phyloP scores from a whole-genome alignment of 2,329 filamentous ascomycete genomes.

The Didymellaceae sp. region DNA sequence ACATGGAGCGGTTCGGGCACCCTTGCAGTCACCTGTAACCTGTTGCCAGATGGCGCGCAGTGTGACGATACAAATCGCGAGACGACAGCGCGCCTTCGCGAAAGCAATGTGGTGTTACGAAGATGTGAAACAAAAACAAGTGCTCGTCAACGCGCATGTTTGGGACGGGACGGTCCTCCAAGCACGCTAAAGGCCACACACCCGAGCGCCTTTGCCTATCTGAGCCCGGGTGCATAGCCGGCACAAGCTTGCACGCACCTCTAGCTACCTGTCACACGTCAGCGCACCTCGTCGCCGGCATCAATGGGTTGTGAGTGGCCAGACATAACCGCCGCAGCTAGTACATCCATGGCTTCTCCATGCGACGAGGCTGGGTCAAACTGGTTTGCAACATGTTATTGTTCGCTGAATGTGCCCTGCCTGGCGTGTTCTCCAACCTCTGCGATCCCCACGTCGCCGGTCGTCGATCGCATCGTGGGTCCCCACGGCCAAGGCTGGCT shows the following conservation, averaged over 20 bases:
- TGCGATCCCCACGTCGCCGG: conserved; percentile 8
- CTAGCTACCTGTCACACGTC: conserved; percentile 20
- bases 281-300: conserved; percentile 14
- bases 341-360: conserved; percentile 14
- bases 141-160: conserved; percentile 8
- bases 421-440: not conserved
- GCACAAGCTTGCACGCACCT: conserved; percentile 16
- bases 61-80: not conserved
- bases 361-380: conserved; percentile 14
- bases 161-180: conserved; percentile 4
- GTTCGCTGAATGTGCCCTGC: conserved; percentile 2
- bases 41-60: no score
- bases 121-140: conserved; percentile 10
- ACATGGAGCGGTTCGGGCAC: no score
- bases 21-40: no score
- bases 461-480: conserved; percentile 15
- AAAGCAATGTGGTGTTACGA: conserved; percentile 6
- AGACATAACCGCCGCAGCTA: conserved; percentile 20
- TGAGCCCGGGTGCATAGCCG: conserved; percentile 7
- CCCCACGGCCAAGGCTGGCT: conserved; percentile 13
- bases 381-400: conserved; percentile 11
- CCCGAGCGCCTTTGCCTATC: conserved; percentile 8
- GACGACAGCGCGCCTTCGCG: conserved; percentile 3
- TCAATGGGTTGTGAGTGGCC: conserved; percentile 17
- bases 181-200: conserved; percentile 10